Evolutionary conservation across 176 grass and related monocot genomes (phyloP).

Genomic region (maize (Zea mays)): DNA sequence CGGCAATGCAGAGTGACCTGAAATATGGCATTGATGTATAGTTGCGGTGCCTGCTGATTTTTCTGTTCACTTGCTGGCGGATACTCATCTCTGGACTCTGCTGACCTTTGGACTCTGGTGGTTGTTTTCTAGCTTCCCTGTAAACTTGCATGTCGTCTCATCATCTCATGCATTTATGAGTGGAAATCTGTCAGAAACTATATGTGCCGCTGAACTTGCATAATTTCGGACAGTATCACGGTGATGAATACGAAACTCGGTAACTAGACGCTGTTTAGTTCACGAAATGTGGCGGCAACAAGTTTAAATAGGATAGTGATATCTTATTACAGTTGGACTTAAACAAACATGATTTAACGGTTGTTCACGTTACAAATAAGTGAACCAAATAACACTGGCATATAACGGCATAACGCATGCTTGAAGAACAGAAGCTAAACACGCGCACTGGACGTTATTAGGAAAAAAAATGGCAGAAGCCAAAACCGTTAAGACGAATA

Average conservation of each 20-base stretch:
- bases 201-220: not conserved
- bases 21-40: slow-evolving; percentile 22
- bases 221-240: not conserved
- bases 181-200: not conserved
- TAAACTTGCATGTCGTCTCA: not conserved
- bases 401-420: not conserved
- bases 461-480: too few species aligned
- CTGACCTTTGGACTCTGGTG: not conserved
- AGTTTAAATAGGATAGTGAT: too few species aligned
- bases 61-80: not conserved
- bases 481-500: not conserved
- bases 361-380: too few species aligned
- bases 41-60: not conserved
- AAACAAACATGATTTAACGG: too few species aligned
- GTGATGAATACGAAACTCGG: not conserved
- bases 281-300: too few species aligned
- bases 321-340: too few species aligned
- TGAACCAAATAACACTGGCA: not conserved
- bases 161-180: slow-evolving; percentile 2
- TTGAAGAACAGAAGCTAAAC: too few species aligned
- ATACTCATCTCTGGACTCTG: not conserved
- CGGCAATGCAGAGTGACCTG: not conserved
- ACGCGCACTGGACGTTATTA: too few species aligned
- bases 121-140: not conserved
- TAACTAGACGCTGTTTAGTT: not conserved